A percentile compares a stretch with the other conserved stretches of the same genome.
phyloP scores from a whole-genome alignment of 2,329 filamentous ascomycete species.

The Reticulascus tulasneorum region DNA sequence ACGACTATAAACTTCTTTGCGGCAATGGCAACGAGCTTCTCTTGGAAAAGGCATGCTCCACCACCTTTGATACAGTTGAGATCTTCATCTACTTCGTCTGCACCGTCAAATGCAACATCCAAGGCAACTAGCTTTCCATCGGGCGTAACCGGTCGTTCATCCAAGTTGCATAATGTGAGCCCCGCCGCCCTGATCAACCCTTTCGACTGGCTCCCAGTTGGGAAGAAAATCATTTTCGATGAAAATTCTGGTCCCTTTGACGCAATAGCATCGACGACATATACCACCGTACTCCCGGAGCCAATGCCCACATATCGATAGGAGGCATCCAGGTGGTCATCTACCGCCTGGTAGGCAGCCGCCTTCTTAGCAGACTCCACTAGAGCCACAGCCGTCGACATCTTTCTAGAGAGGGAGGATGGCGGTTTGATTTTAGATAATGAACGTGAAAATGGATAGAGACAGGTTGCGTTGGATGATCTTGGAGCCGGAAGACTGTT shows the following conservation, averaged over 20 bases:
- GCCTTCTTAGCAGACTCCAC: constrained; percentile 72
- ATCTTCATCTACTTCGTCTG: constrained; percentile 92
- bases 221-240: constrained; percentile 74
- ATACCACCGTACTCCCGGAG: constrained; percentile 76
- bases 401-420: no score
- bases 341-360: constrained; percentile 70
- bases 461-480: no score
- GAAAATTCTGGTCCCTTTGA: constrained; percentile 52
- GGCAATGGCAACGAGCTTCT: constrained; percentile 87
- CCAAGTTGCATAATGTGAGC: constrained; percentile 72
- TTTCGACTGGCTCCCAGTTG: constrained; percentile 87
- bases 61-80: constrained; percentile 98
- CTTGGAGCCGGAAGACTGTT: no score
- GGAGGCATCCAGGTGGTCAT: constrained; percentile 62
- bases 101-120: constrained; percentile 92
- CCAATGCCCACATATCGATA: constrained; percentile 73
- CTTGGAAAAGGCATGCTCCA: constrained; percentile 95
- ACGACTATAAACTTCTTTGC: constrained; percentile 85
- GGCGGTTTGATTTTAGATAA: no score
- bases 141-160: constrained; percentile 61
- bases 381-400: constrained; percentile 35
- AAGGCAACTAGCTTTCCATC: constrained; percentile 48
- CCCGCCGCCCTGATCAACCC: constrained; percentile 79
- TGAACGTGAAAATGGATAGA: no score
- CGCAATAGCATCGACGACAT: constrained; percentile 78